A percentile compares a stretch with the other conserved stretches of the same genome.
Evolutionary conservation across 2,329 filamentous ascomycete species (phyloP).

Genomic region (Penicillium sp.): DNA sequence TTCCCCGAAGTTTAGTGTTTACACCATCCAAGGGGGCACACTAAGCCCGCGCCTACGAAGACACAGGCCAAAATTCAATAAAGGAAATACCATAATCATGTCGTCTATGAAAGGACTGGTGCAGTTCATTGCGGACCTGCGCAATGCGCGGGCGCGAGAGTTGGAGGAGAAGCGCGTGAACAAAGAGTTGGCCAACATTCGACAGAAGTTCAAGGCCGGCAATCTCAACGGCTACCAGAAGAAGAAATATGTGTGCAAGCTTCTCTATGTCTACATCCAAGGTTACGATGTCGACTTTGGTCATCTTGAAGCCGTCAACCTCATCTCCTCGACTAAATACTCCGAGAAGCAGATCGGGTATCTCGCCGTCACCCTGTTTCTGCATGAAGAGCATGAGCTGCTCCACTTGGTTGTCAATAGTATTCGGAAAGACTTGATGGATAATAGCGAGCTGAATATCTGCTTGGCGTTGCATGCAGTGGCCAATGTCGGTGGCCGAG

Average conservation of each 20-base stretch:
- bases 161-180: constrained; percentile 99
- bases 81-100: constrained; percentile 28
- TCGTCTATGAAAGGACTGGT: constrained; percentile 70
- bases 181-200: constrained; percentile 97
- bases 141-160: constrained; percentile 92
- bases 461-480: constrained; percentile 95
- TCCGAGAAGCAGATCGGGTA: constrained; percentile 99
- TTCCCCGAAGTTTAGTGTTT: constrained; percentile 1
- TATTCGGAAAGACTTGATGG: constrained; percentile 91
- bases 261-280: constrained; percentile 98
- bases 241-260: constrained; percentile 99
- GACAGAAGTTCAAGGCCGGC: constrained; percentile 97
- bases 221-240: constrained; percentile 95
- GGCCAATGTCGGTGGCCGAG: constrained; percentile 91
- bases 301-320: constrained; percentile 94
- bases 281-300: constrained; percentile 99
- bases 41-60: background rate
- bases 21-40: background rate
- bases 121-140: constrained; percentile 94
- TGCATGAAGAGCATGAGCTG: constrained; percentile 96
- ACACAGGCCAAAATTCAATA: background rate
- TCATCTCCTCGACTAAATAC: constrained; percentile 95
- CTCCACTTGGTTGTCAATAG: constrained; percentile 97
- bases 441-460: constrained; percentile 97
- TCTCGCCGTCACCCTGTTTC: constrained; percentile 91